Evolutionary conservation across 2,329 filamentous ascomycete species (phyloP).

Genomic region (Pseudonectria buxi): DNA sequence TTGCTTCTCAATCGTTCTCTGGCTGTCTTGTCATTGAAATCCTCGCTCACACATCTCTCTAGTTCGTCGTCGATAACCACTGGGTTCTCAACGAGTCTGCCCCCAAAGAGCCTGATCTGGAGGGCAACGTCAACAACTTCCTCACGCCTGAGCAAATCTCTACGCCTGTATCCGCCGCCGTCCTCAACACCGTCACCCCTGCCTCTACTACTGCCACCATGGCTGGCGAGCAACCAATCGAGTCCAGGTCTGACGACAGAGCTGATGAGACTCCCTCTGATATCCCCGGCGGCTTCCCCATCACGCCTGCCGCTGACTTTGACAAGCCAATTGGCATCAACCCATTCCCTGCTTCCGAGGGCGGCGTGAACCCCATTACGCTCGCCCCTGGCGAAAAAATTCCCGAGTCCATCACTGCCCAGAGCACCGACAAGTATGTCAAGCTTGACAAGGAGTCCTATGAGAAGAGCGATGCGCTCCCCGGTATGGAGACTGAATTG

Average conservation of each 20-base stretch:
- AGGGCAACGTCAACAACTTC: conserved; percentile 90
- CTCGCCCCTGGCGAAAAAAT: conserved; percentile 76
- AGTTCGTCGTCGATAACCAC: conserved; percentile 93
- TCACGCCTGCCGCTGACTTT: conserved; percentile 54
- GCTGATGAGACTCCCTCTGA: conserved; percentile 22
- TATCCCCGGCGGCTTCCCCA: conserved; percentile 48
- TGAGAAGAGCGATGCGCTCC: conserved; percentile 65
- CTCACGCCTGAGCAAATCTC: conserved; percentile 67
- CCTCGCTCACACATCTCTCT: conserved; percentile 20
- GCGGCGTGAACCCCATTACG: conserved; percentile 70
- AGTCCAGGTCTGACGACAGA: conserved; percentile 21
- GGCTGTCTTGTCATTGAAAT: conserved; percentile 3
- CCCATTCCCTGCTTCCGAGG: conserved; percentile 56
- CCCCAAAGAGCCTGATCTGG: conserved; percentile 73
- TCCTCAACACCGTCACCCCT: conserved; percentile 62
- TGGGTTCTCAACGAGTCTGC: conserved; percentile 81
- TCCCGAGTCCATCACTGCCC: conserved; percentile 60
- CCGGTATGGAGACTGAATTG: conserved; percentile 43
- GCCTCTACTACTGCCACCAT: conserved; percentile 65
- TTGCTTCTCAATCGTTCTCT: conserved; percentile 11
- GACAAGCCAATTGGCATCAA: conserved; percentile 51
- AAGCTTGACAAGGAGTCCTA: conserved; percentile 80
- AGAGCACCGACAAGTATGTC: conserved; percentile 65
- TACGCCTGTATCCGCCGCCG: conserved; percentile 37
- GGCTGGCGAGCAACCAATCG: conserved; percentile 53